A percentile compares a stretch with the other conserved stretches of the same genome.
Evolutionary conservation across 306 rosid species (phyloP).

Genomic region (Trifolium subterraneum): DNA sequence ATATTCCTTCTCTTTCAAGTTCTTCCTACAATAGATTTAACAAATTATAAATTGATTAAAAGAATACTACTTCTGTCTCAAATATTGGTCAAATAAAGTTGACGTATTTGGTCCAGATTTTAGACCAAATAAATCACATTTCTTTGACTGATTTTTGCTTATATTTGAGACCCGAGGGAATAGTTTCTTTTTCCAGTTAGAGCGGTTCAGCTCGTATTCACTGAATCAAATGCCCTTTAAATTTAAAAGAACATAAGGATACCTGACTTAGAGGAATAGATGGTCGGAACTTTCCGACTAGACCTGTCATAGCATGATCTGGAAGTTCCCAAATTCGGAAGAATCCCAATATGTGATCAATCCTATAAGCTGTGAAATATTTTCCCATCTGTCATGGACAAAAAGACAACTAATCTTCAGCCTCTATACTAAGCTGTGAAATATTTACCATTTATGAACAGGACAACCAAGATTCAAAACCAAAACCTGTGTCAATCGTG

Average conservation of each 20-base stretch:
- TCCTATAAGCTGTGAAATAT: constrained; percentile 94
- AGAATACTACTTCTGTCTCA: background rate
- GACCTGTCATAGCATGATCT: constrained; percentile 86
- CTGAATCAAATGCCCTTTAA: constrained; percentile 27
- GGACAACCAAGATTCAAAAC: constrained; percentile 31
- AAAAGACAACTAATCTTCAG: constrained; percentile 42
- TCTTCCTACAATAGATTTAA: constrained; percentile 71
- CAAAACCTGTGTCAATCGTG: constrained; percentile 91
- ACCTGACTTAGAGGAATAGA: constrained; percentile 95
- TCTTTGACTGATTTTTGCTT: too few relatives aligned
- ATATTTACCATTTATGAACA: constrained; percentile 12
- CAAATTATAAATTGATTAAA: constrained; percentile 28
- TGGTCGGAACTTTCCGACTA: constrained; percentile 94
- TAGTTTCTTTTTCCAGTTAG: constrained; percentile 14
- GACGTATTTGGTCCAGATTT: too few relatives aligned
- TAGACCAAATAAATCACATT: too few relatives aligned
- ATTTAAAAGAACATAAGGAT: constrained; percentile 33
- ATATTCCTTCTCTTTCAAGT: constrained; percentile 89
- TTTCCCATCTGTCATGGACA: constrained; percentile 84
- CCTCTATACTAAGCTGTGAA: constrained; percentile 34
- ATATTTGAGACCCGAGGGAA: too few relatives aligned
- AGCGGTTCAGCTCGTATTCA: constrained; percentile 13
- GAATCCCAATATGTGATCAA: constrained; percentile 96
- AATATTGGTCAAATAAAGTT: too few relatives aligned
- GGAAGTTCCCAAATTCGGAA: constrained; percentile 99